phyloP scores from a whole-genome alignment of 345 rosid species.

The Dovyalis caffra region DNA sequence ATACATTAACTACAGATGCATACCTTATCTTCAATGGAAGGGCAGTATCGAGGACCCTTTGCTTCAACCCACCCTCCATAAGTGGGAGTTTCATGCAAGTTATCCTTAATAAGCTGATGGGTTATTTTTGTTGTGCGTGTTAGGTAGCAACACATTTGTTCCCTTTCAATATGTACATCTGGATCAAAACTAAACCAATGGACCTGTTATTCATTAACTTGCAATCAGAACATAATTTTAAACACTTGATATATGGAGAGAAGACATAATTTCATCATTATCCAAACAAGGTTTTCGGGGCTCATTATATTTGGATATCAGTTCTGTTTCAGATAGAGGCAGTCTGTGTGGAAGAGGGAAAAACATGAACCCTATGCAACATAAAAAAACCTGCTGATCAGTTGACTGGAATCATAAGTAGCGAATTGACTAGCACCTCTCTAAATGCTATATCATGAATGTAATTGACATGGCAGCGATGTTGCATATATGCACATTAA shows the following conservation, averaged over 20 bases:
- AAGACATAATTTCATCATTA: neutral
- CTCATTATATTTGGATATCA: neutral
- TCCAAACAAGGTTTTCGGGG: neutral
- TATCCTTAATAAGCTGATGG: constrained; percentile 83
- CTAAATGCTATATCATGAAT: neutral
- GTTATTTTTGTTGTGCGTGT: constrained; percentile 83
- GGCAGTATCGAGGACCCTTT: constrained; percentile 98
- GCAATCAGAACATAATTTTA: constrained; percentile 22
- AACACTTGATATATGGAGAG: neutral
- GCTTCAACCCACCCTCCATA: constrained; percentile 99
- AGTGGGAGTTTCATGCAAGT: constrained; percentile 96
- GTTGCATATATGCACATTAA: neutral
- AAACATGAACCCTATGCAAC: neutral
- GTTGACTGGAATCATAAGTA: neutral
- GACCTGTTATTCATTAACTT: constrained; percentile 49
- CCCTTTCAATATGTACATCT: constrained; percentile 76
- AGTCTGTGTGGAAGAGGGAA: neutral
- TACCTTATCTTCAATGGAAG: constrained; percentile 98
- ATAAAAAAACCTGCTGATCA: neutral
- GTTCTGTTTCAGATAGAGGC: neutral
- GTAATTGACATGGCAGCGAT: neutral
- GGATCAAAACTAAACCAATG: constrained; percentile 98
- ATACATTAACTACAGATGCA: neutral
- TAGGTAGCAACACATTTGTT: constrained; percentile 92
- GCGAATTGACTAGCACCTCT: constrained; percentile 2